Base-by-base conservation (phyloP, 2,329 filamentous ascomycete genomes). In the Phaeophleospora eucalypticola region DNA sequence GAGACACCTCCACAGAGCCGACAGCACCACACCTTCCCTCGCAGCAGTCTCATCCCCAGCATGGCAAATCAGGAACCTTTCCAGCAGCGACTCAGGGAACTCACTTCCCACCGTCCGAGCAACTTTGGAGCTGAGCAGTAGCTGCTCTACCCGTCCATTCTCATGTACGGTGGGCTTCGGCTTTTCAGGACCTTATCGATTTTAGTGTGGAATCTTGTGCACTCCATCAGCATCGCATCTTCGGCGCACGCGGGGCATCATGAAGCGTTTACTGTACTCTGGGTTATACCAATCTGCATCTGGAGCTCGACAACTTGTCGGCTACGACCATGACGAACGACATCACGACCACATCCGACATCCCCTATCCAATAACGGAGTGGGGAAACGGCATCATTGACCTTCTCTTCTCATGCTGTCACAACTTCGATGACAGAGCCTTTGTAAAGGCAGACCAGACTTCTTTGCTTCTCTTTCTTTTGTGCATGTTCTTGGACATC, bases 21-120 rank as follows among this genome's bases (percentile, higher is more conserved):
- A 16, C 64, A 65, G 41, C 64, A 61, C 58, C 73, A 73, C 51
- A 76, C 72, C 4, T 76, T 76, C 49, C 73, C 73, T 14, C 68
- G 73, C 41, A 67, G 67, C 47, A 67, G 52, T 38, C 33, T 61
- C 34, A 33, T 59, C n/a, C 56, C 58, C 7, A 56, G 58, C 17
- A 39, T 49, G 20, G 41, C 41, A 46, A 60, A 63, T 39, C 61
- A 61, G 35, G 50, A 57, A 33, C 61, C 61, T 3, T 65, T 65
- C 47, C 58, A 62, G 39, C 56, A 61, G 45, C 59, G 61, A 17
- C 48, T 65, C 48, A 54, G 54, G 12, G 52, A 65, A 49, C 58
- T 65, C 41, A 59, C 58, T n/a, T 47, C 54, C 16, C 33, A 58
- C 36, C 49, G 51, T 37, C 43, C 53, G 29, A 50, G 37, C 36